Conservation (phyloP, 2,329 filamentous ascomycete species). For the Xylariales sp. region DNA sequence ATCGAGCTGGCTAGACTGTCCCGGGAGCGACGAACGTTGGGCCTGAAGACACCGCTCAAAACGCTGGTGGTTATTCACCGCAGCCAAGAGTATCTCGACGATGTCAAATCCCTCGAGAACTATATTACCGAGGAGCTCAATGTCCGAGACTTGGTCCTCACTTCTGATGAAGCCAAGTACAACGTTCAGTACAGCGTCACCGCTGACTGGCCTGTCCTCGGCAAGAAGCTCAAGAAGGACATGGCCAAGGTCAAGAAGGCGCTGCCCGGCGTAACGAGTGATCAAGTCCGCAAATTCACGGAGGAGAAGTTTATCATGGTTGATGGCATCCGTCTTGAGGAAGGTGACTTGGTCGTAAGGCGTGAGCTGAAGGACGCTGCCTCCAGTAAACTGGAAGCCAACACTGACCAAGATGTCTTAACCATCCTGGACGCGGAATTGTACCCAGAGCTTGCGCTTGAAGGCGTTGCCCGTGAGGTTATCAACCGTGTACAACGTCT, state of each 20-base stretch:
- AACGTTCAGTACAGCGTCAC: slow-evolving; percentile 86
- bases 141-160: slow-evolving; percentile 77
- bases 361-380: slow-evolving; percentile 70
- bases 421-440: slow-evolving; percentile 82
- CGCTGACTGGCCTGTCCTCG: slow-evolving; percentile 89
- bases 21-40: slow-evolving; percentile 78
- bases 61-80: slow-evolving; percentile 85
- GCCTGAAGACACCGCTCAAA: slow-evolving; percentile 87
- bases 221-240: slow-evolving; percentile 97
- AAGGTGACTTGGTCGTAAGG: slow-evolving; percentile 79
- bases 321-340: slow-evolving; percentile 77
- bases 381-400: slow-evolving; percentile 75
- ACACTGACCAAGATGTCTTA: slow-evolving; percentile 84
- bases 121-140: slow-evolving; percentile 94
- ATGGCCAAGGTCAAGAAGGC: slow-evolving; percentile 88
- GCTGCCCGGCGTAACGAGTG: slow-evolving; percentile 70
- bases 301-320: slow-evolving; percentile 71
- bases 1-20: slow-evolving; percentile 87
- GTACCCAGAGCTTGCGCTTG: slow-evolving; percentile 80
- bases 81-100: slow-evolving; percentile 76
- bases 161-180: slow-evolving; percentile 84
- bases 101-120: slow-evolving; percentile 77
- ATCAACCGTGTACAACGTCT: slow-evolving; percentile 90
- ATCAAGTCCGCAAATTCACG: slow-evolving; percentile 77
- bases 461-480: slow-evolving; percentile 87